Conservation (phyloP, 129 eudicot species). For the Flaveria linearis region DNA sequence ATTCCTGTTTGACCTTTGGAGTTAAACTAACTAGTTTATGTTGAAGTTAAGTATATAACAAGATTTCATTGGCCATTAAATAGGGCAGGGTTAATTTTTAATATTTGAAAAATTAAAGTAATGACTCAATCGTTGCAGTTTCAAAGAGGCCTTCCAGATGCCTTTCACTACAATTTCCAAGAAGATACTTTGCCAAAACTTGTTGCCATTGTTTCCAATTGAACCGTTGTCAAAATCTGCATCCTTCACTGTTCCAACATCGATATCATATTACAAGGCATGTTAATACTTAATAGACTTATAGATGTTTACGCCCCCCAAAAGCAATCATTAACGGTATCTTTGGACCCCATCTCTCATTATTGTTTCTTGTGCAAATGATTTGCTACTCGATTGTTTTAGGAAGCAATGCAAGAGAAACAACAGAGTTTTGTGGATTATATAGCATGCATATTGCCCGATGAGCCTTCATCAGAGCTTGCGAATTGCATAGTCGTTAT, state of each 20-base stretch:
- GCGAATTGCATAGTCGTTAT: slow-evolving; percentile 70
- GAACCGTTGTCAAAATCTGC: slow-evolving; percentile 44
- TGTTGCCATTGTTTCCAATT: slow-evolving; percentile 74
- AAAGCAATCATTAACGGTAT: slow-evolving; percentile 1
- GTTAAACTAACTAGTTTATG: slow-evolving; percentile 9
- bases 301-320: neutral
- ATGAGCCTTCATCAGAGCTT: slow-evolving; percentile 57
- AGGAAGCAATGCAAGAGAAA: slow-evolving; percentile 52
- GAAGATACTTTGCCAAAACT: slow-evolving; percentile 57
- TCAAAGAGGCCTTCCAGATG: slow-evolving; percentile 86
- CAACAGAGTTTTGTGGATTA: slow-evolving; percentile 52
- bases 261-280: slow-evolving; percentile 87
- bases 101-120: slow-evolving; percentile 6
- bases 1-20: slow-evolving; percentile 18
- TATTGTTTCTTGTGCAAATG: neutral
- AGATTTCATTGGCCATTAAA: slow-evolving; percentile 10
- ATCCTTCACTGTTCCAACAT: slow-evolving; percentile 48
- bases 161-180: slow-evolving; percentile 76
- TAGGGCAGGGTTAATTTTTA: neutral
- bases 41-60: slow-evolving; percentile 10
- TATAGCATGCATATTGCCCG: slow-evolving; percentile 67
- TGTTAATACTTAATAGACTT: neutral
- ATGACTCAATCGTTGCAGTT: slow-evolving; percentile 48
- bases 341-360: neutral
- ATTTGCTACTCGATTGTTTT: slow-evolving; percentile 17